Percentiles rank a stretch among this genome's conserved stretches.
Conservation (phyloP, 495 filamentous ascomycete genomes). For the Tuber indicum region DNA sequence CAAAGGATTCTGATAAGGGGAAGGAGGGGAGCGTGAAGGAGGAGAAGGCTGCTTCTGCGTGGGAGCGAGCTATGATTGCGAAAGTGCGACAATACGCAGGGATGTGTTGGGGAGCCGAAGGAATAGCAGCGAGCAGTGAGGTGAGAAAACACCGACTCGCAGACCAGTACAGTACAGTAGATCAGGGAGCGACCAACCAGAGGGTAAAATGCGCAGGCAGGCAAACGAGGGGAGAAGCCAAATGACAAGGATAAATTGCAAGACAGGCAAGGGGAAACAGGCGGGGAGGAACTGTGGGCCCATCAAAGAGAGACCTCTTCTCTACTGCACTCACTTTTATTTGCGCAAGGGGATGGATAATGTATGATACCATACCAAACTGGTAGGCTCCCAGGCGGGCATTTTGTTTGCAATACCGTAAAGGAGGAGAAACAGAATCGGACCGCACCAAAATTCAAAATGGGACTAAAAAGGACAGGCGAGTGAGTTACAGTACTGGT, state of each 20-base stretch:
- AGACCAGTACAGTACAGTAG: not conserved
- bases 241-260: not conserved
- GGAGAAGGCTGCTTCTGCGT: slow-evolving; percentile 1
- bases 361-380: not conserved
- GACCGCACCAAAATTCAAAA: not conserved
- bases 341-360: too few species aligned
- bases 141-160: not conserved
- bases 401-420: not conserved
- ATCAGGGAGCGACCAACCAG: not conserved
- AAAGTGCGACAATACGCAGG: not conserved
- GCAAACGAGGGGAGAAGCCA: not conserved
- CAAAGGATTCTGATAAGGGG: not conserved
- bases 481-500: not conserved
- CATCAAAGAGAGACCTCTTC: not conserved
- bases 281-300: not conserved
- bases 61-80: not conserved
- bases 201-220: not conserved
- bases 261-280: not conserved
- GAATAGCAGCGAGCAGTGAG: not conserved
- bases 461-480: not conserved
- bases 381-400: not conserved
- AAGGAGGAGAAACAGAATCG: not conserved
- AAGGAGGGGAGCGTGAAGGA: not conserved
- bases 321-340: too few species aligned
- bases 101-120: not conserved